Evolutionary conservation across 768 basidiomycete genomes (phyloP).

Genomic region (Mycena floridula): DNA sequence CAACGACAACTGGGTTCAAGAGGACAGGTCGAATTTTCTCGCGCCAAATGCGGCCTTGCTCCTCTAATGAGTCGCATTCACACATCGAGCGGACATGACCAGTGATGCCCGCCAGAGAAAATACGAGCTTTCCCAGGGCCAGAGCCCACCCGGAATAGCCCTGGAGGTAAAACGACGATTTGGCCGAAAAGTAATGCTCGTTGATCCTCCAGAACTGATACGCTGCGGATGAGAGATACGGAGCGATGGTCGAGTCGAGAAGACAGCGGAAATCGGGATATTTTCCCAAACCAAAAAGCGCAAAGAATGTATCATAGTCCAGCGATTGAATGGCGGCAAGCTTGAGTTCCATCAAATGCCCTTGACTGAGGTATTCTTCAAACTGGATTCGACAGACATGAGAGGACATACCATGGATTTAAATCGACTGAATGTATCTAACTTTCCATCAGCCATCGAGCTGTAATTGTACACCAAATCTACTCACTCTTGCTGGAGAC

Average conservation of each 20-base stretch:
- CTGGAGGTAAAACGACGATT: slow-evolving; percentile 54
- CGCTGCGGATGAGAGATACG: slow-evolving; percentile 62
- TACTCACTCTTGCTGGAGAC: slow-evolving; percentile 42
- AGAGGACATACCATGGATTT: slow-evolving; percentile 47
- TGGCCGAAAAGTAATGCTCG: slow-evolving; percentile 37
- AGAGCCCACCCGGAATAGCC: slow-evolving; percentile 69
- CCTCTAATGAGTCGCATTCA: slow-evolving; percentile 41
- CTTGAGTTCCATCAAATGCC: slow-evolving; percentile 75
- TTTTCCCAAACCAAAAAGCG: slow-evolving; percentile 60
- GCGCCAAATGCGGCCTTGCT: slow-evolving; percentile 61
- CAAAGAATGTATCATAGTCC: slow-evolving; percentile 55
- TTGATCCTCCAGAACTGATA: slow-evolving; percentile 77
- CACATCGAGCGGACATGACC: slow-evolving; percentile 52
- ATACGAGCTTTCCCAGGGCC: slow-evolving; percentile 51
- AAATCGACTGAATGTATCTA: slow-evolving; percentile 69
- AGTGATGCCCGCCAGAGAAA: slow-evolving; percentile 52
- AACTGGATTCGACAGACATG: background rate
- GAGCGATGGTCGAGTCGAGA: slow-evolving; percentile 56
- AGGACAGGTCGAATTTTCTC: slow-evolving; percentile 55
- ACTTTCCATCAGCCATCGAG: background rate
- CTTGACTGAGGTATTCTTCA: slow-evolving; percentile 46
- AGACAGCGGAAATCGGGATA: slow-evolving; percentile 54
- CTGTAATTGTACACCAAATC: background rate
- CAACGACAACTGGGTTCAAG: slow-evolving; percentile 50
- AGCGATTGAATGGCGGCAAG: slow-evolving; percentile 57